Base-by-base conservation (phyloP, 129 eudicot genomes). In the Escallonia herrerae region DNA sequence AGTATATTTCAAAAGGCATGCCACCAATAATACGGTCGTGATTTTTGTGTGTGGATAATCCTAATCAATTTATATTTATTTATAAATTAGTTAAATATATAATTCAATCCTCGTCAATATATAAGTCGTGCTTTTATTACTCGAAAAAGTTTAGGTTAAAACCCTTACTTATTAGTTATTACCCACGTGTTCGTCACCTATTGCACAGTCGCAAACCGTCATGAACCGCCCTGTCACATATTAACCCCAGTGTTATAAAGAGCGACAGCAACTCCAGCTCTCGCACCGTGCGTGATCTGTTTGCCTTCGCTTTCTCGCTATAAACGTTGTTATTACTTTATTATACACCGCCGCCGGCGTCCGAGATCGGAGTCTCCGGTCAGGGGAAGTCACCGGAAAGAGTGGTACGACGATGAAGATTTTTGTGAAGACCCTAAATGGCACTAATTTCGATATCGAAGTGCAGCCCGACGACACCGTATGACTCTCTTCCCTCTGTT, bases 361-460 rank as follows among this genome's bases (percentile, higher is more conserved):
- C 75, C 60, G 68, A 7, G 58, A 76, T 42, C 40, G 59, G 56
- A 52, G 68, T 60, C 60, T 37, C 70, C 39, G 72, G 12, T 5
- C 33, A 12, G 12, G 12, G 11, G 54, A 54, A 10, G 37, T 13
- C 56, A 53, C 49, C 57, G 56, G 41, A 57, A 7, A 8, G 53
- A 33, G 8, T 22, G 0, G 5, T 44, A 9, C 8, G 8, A 68
- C 68, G 77, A 84, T 84, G 91, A 84, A 81, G 74, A 71, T 84
- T 60, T 77, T 68, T 37, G 68, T 84, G 22, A 81, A 84, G 70
- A 84, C 91, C 22, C 74, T 84, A 38, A 84, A 81, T 42, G 86
- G 84, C 78, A 77, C 86, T 5, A 77, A 72, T 77, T 84, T 84
- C 75, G 82, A 81, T 80, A 81, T 84, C 86, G 76, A 75, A 65